Base-by-base conservation (phyloP, 352 stramenopile species). In the Stephanocyclus meneghinianus region DNA sequence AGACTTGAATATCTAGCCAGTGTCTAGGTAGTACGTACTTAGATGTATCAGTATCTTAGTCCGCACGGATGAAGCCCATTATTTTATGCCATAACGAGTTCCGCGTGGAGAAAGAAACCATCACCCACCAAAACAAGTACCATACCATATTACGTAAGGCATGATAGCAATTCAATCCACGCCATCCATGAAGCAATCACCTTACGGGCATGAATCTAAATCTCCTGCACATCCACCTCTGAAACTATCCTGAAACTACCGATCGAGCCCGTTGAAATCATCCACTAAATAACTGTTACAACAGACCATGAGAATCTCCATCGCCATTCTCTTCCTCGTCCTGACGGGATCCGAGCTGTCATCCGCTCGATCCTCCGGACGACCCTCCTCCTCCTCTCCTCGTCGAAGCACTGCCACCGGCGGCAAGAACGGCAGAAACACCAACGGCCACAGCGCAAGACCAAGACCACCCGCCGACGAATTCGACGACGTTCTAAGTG, bases 281-380 rank as follows among this genome's bases (percentile, higher is more conserved):
- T 26, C 47, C 15, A 55, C 5, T 15, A 4, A 55, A 55, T 11
- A 16, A 55, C 47, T 26, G 2, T 55, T 11, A 6, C 47, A 40
- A 4, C 51, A 35, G 45, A 18, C 56, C 6, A 72, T 72, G 64
- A 72, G 64, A 72, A 42, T 72, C 9, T 72, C 64, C 64, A 63
- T 63, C 26, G 50, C 35, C 50, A 72, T 63, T 9, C 18, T 72
- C 2, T 40, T 53, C 48, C 15, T 63, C 0, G 9, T 53, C 48
- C 48, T 72, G 1, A 68, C 76, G 37, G 66, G 57, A 50, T 57
- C 51, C n/a, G 66, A 77, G 51, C 51, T 69, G 15, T 53, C 60
- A 10, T 61, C 70, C 2, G 70, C 76, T 21, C 64, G 76, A 15
- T 84, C 76, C n/a, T 79, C 76, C 13, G 71, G 76, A 11, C 71